Percentiles rank a stretch among this genome's conserved stretches.
phyloP scores from a whole-genome alignment of 2,329 filamentous ascomycete species.

The Ophiostoma angusticollis region DNA sequence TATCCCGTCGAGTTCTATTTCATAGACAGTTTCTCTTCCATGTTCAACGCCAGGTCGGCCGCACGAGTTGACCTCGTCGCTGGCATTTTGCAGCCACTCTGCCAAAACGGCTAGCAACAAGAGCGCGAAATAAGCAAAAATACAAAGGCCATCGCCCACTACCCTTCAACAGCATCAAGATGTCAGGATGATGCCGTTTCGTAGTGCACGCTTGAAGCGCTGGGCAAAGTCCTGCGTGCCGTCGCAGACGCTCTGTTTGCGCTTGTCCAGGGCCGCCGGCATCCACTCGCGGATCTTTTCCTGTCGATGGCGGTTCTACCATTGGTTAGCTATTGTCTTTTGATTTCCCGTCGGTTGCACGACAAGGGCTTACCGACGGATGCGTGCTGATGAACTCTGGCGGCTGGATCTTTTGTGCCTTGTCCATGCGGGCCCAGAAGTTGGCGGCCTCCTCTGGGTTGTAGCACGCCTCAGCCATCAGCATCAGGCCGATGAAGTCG shows the following conservation, averaged over 20 bases:
- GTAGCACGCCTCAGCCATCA: constrained; percentile 73
- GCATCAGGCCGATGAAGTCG: constrained; percentile 68
- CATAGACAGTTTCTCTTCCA: too few relatives aligned
- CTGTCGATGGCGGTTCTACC: constrained; percentile 48
- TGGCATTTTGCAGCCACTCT: too few relatives aligned
- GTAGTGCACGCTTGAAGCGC: constrained; percentile 36
- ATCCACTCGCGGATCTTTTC: constrained; percentile 53
- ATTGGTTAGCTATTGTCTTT: too few relatives aligned
- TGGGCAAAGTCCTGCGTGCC: constrained; percentile 40
- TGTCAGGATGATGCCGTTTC: constrained; percentile 23
- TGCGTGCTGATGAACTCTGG: constrained; percentile 68
- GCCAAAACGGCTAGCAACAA: too few relatives aligned
- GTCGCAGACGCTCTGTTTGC: constrained; percentile 39
- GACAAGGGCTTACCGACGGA: constrained; percentile 47
- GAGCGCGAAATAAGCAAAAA: too few relatives aligned
- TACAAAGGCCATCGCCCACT: not conserved
- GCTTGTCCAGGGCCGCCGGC: constrained; percentile 42
- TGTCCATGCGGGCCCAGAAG: constrained; percentile 57
- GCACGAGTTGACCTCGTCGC: too few relatives aligned
- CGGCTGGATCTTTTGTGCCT: constrained; percentile 31
- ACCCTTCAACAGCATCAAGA: constrained; percentile 8
- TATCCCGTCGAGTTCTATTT: too few relatives aligned
- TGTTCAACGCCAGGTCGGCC: too few relatives aligned
- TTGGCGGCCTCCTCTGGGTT: constrained; percentile 52
- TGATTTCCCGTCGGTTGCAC: too few relatives aligned